Evolutionary conservation across 805 yeast species (phyloP), one percentile per base, ranked within the genome.

Genomic region (Candida arabinofermentans): DNA sequence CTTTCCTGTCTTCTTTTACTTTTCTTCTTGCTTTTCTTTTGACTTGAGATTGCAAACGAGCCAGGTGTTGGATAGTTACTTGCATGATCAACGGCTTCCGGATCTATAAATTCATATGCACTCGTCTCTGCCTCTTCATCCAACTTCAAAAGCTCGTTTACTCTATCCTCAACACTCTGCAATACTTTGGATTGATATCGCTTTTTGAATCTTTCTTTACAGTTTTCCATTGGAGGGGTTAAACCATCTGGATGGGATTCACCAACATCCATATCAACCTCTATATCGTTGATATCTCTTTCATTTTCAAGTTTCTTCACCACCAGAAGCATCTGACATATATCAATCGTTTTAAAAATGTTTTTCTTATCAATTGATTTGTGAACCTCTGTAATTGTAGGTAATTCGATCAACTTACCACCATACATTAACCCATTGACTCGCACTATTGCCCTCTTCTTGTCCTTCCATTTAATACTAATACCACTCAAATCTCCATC

Each of bases 291-390:
- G 39, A 75, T 69, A 48, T 76, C 82, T 10, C 53, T 57, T 37
- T 75, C 80, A 29, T 47, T 37, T 42, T 68, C 58, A 21, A 75
- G 57, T 13, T 72, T 67, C 42, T 77, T 80, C 7, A 88, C 70
- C 6, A 91, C 91, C 5, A 90, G 64, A 39, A 93, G 66, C 69
- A 93, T 86, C 63, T 93, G 97, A 41, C 85, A 78, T 6, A 91
- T 70, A 61, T 93, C 98, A 26, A 87, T 71, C 0, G 95, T 79
- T 57, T 93, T 93, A 67, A 84, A 83, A 21, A 93, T 75, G 57
- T 88, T 93, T 60, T 91, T 91, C 55, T 79, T 77, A 60, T 93
- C 99, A 19, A 90, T 77, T 5, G 96, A 81, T 63, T 93, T 93
- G 60, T 83, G 87, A 6, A 86, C 78, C 59, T 93, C 99, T 8